phyloP scores from a whole-genome alignment of 371 early-diverging fungal species.

The Rhizopus microsporus region DNA sequence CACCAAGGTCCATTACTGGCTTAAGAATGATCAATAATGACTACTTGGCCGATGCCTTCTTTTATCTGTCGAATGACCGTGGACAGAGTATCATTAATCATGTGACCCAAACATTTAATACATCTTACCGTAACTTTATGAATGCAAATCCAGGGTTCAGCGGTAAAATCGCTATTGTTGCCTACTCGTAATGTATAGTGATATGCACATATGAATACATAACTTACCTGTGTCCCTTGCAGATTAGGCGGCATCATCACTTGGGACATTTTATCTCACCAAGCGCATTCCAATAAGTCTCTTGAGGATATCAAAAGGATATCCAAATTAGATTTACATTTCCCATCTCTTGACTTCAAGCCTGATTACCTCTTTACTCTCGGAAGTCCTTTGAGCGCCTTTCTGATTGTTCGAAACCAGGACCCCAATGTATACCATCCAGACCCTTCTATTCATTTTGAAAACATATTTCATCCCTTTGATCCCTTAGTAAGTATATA shows the following conservation, averaged over 20 bases:
- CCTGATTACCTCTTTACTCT: constrained; percentile 57
- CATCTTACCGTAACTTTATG: constrained; percentile 49
- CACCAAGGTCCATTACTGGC: constrained; percentile 60
- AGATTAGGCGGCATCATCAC: constrained; percentile 65
- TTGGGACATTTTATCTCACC: constrained; percentile 59
- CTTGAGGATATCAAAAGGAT: constrained; percentile 25
- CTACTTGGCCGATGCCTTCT: constrained; percentile 60
- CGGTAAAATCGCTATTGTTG: constrained; percentile 60
- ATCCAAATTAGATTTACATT: constrained; percentile 43
- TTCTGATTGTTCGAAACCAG: constrained; percentile 62
- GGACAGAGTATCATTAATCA: constrained; percentile 39
- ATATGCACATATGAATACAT: not conserved
- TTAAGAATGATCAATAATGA: constrained; percentile 67
- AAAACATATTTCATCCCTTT: constrained; percentile 66
- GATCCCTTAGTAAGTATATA: constrained; percentile 51
- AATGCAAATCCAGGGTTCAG: constrained; percentile 53
- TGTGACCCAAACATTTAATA: constrained; percentile 58
- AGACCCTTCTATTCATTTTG: constrained; percentile 52
- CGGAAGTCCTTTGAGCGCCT: constrained; percentile 64
- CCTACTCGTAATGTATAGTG: constrained; percentile 46
- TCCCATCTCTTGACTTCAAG: constrained; percentile 51
- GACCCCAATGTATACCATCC: constrained; percentile 47
- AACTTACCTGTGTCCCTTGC: not conserved
- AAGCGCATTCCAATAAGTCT: constrained; percentile 5
- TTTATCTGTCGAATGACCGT: constrained; percentile 21